These are phyloP conservation scores for Crithidia sp. DNA, from an alignment of 208 protist genomes.

Conservation along the genomic window DNA sequence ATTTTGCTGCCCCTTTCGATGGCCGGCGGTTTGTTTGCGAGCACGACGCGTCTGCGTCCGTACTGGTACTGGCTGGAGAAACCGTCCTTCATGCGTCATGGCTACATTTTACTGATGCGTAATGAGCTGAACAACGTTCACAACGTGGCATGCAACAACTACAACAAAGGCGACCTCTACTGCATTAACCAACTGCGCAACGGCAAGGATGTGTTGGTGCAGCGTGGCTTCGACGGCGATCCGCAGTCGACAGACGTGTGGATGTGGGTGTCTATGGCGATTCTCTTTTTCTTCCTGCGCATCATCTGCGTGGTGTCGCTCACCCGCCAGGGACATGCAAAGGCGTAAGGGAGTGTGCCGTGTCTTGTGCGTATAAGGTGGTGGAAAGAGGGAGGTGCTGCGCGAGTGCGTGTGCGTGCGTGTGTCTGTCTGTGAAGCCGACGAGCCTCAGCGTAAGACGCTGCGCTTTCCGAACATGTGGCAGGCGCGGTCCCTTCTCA, in stretches of 20 bases:
- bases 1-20: constrained; percentile 69
- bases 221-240: constrained; percentile 62
- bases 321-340: neutral
- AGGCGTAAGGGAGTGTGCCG: constrained; percentile 1
- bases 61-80: constrained; percentile 89
- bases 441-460: too few relatives aligned
- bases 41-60: constrained; percentile 58
- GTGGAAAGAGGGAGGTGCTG: too few relatives aligned
- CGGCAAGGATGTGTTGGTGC: constrained; percentile 54
- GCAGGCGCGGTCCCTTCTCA: too few relatives aligned
- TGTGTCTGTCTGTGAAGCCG: too few relatives aligned
- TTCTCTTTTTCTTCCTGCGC: constrained; percentile 58
- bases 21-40: constrained; percentile 72
- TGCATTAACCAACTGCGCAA: constrained; percentile 53
- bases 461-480: too few relatives aligned
- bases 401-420: too few relatives aligned
- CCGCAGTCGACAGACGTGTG: constrained; percentile 45
- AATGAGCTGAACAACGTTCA: constrained; percentile 62
- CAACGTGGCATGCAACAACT: constrained; percentile 35
- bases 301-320: constrained; percentile 46
- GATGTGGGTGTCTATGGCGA: constrained; percentile 67
- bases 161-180: constrained; percentile 43
- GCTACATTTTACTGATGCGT: constrained; percentile 60
- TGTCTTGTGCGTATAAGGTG: too few relatives aligned
- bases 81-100: constrained; percentile 70